Base-by-base conservation (phyloP, 768 basidiomycete species). In the Amanita jacksonii region DNA sequence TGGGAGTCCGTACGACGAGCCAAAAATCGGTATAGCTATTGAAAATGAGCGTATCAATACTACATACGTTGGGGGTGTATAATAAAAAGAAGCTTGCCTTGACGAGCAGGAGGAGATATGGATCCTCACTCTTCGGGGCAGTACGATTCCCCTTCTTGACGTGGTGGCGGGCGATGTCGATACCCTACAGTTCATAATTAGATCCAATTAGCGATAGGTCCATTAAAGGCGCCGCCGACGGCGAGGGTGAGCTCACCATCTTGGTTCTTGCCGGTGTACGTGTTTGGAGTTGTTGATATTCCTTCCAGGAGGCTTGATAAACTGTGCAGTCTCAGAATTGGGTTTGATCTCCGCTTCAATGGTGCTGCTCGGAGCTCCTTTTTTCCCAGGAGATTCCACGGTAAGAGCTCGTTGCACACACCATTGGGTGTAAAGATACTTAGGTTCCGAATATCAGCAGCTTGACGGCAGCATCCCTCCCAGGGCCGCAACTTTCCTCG, bases 71-170 rank as follows among this genome's bases (percentile, higher is more conserved):
- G 47, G 16, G 10, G 23, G n/a, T n/a, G n/a, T n/a, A n/a, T n/a
- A 28, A 38, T 13, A 20, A 10, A 19, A 9, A 4, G 42, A 34
- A 32, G 57, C 67, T 49, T 60, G 93, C 93, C 81, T 97, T 98
- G 69, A 98, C 96, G 51, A 99, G 82, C 58, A 98, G 78, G 58
- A 96, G 81, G 57, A 99, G 79, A 73, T 99, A 98, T 13, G 94
- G 94, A 69, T 99, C 96, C 85, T 97, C 90, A 66, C 90, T 94
- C 76, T 88, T 89, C 64, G 96, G 96, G 51, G 89, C 89, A 55
- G 86, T 85, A 52, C 96, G 82, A 61, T 79, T 72, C 56, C 92
- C 81, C 79, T 96, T 97, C 83, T 87, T 94, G 81, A 96, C 93
- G 81, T 99, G 94, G 77, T 98, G 94, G 67, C 74, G 71, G 65